phyloP scores from a whole-genome alignment of 2,329 filamentous ascomycete species.

The Penicillium decumbens region DNA sequence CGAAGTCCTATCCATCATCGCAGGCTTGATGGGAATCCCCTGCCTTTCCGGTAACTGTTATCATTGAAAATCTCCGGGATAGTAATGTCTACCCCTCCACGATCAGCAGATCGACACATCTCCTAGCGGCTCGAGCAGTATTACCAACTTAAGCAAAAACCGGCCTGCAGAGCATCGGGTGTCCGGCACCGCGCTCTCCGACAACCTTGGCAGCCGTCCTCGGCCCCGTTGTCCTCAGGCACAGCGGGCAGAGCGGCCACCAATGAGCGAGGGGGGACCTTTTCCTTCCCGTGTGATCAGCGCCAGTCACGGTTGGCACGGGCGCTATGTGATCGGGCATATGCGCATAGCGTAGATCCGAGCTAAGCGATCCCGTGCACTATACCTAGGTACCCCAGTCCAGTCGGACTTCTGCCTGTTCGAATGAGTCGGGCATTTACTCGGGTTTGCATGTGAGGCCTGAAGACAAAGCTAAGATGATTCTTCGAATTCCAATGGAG shows the following conservation, averaged over 20 bases:
- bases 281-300: conserved; percentile 12
- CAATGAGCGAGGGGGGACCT: conserved; percentile 4
- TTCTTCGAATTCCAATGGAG: too few species aligned
- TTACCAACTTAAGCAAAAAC: conserved; percentile 7
- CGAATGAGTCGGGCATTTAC: background rate
- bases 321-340: background rate
- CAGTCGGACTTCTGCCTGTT: background rate
- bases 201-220: conserved; percentile 1
- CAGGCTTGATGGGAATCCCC: background rate
- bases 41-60: background rate
- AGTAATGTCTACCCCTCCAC: background rate
- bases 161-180: conserved; percentile 11
- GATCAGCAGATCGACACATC: conserved; percentile 5
- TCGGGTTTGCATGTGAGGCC: too few species aligned
- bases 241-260: conserved; percentile 2
- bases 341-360: background rate
- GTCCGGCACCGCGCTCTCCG: conserved; percentile 16
- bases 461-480: too few species aligned
- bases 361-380: background rate
- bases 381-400: background rate
- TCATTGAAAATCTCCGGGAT: background rate
- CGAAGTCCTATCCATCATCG: background rate
- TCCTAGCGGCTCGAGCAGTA: conserved; percentile 2
- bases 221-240: background rate
- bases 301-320: background rate